These are phyloP conservation scores for Sphagnum contortum DNA, from an alignment of 225 moss, liverwort and hornwort species.

Conservation along the genomic window DNA sequence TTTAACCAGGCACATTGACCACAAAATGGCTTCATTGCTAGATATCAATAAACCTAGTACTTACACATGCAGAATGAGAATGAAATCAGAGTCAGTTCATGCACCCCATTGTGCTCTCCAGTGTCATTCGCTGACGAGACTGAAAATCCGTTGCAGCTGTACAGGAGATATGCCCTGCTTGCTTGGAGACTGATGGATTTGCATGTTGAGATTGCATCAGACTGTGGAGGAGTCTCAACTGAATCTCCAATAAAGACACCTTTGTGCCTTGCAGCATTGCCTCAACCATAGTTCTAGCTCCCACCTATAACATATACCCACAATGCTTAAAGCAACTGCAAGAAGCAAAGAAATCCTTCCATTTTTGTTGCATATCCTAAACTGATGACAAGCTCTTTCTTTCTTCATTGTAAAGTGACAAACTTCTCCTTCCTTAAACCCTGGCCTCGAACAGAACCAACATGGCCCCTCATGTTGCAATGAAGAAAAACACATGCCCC, in stretches of 20 bases:
- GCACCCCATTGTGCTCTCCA: constrained; percentile 50
- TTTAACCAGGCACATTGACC: too few species aligned
- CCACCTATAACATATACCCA: constrained; percentile 18
- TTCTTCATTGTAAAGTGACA: too few species aligned
- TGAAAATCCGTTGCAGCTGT: constrained; percentile 39
- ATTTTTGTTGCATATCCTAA: too few species aligned
- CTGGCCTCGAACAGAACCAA: too few species aligned
- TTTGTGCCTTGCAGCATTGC: constrained; percentile 44
- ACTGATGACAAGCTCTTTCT: too few species aligned
- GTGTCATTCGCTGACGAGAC: constrained; percentile 39
- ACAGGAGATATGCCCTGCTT: constrained; percentile 29
- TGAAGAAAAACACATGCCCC: too few species aligned
- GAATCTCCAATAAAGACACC: constrained; percentile 38
- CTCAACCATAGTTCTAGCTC: constrained; percentile 33
- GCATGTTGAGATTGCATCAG: constrained; percentile 13
- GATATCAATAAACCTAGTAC: too few species aligned
- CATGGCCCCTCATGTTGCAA: too few species aligned
- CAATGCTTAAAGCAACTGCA: too few species aligned
- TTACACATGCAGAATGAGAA: not conserved
- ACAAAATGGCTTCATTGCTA: too few species aligned
- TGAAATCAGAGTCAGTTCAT: constrained; percentile 1
- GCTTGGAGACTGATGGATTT: constrained; percentile 19
- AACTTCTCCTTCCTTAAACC: too few species aligned
- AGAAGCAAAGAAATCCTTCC: too few species aligned
- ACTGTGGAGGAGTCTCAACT: constrained; percentile 31